Percentiles rank a stretch among this genome's conserved stretches.
These are phyloP conservation scores for Aspergillus sergii DNA, from an alignment of 2,329 filamentous ascomycete genomes.

Conservation along the genomic window DNA sequence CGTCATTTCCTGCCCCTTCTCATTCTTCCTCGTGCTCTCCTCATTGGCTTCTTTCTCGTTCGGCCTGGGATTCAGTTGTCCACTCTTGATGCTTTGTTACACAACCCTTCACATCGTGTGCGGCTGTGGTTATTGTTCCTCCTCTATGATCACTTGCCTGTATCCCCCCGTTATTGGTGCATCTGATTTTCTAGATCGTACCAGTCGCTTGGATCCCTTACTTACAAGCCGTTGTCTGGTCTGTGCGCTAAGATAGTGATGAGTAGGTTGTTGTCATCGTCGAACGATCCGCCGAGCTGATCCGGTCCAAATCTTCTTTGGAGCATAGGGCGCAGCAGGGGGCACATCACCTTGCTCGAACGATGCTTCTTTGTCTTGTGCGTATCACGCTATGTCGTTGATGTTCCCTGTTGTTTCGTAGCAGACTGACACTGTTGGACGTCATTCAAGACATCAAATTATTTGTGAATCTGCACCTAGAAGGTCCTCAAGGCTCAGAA, in stretches of 20 bases:
- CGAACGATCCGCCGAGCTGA: slow-evolving; percentile 8
- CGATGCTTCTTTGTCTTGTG: slow-evolving; percentile 20
- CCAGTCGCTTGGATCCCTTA: not conserved
- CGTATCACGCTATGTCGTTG: slow-evolving; percentile 7
- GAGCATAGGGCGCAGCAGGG: slow-evolving; percentile 6
- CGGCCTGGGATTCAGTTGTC: not conserved
- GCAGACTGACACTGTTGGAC: slow-evolving; percentile 7
- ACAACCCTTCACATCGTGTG: not conserved
- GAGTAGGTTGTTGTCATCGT: slow-evolving; percentile 12
- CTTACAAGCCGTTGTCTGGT: not conserved
- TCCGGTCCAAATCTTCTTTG: slow-evolving; percentile 9
- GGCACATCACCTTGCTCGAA: slow-evolving; percentile 10
- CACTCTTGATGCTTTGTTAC: slow-evolving; percentile 5
- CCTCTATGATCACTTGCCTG: not conserved
- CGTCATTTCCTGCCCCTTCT: not conserved
- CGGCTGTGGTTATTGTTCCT: not conserved
- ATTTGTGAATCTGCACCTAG: slow-evolving; percentile 15
- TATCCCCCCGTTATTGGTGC: slow-evolving; percentile 1
- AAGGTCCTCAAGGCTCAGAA: slow-evolving; percentile 12
- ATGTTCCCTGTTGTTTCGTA: not conserved
- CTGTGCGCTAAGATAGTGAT: slow-evolving; percentile 13
- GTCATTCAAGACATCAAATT: slow-evolving; percentile 12
- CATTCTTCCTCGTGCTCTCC: not conserved
- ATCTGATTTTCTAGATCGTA: slow-evolving; percentile 5
- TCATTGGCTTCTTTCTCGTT: slow-evolving; percentile 1